Evolutionary conservation across 805 yeast species (phyloP).

Genomic region (Kuraishia molischiana): DNA sequence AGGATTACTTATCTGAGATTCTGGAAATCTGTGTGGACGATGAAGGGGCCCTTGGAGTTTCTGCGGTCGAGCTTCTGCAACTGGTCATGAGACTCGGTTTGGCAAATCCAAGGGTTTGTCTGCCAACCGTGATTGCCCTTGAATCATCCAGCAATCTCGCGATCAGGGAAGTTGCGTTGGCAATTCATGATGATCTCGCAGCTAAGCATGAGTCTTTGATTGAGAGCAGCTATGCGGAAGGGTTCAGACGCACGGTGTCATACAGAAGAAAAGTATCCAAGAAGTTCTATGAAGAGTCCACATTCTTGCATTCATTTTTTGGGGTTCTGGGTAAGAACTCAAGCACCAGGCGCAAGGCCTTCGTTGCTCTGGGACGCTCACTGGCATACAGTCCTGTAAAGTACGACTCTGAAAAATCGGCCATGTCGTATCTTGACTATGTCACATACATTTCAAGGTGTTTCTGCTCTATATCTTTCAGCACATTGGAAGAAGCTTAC

Average conservation of each 20-base stretch:
- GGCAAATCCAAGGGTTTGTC: conserved; percentile 63
- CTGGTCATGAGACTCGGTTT: conserved; percentile 54
- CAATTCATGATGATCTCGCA: conserved; percentile 43
- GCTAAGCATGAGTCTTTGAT: conserved; percentile 66
- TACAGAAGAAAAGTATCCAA: conserved; percentile 24
- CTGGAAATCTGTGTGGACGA: conserved; percentile 38
- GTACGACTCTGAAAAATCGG: conserved; percentile 9
- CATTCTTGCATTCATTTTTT: conserved; percentile 30
- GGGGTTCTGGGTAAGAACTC: conserved; percentile 29
- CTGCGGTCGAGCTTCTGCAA: conserved; percentile 46
- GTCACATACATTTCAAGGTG: conserved; percentile 26
- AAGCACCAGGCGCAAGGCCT: conserved; percentile 31
- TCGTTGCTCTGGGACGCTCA: conserved; percentile 21
- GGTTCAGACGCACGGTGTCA: conserved; percentile 42
- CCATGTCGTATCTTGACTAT: conserved; percentile 14
- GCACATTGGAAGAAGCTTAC: conserved; percentile 42
- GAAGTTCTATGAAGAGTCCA: conserved; percentile 17
- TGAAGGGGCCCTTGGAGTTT: conserved; percentile 33
- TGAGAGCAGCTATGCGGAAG: conserved; percentile 55
- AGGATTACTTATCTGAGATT: conserved; percentile 43
- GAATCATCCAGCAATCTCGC: conserved; percentile 38
- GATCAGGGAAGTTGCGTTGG: conserved; percentile 37
- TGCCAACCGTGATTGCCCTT: conserved; percentile 62
- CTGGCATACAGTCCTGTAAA: conserved; percentile 17
- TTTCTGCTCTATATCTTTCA: conserved; percentile 27